These are phyloP conservation scores for Saturnispora zaruensis DNA, from an alignment of 805 yeast genomes.

Conservation along the genomic window DNA sequence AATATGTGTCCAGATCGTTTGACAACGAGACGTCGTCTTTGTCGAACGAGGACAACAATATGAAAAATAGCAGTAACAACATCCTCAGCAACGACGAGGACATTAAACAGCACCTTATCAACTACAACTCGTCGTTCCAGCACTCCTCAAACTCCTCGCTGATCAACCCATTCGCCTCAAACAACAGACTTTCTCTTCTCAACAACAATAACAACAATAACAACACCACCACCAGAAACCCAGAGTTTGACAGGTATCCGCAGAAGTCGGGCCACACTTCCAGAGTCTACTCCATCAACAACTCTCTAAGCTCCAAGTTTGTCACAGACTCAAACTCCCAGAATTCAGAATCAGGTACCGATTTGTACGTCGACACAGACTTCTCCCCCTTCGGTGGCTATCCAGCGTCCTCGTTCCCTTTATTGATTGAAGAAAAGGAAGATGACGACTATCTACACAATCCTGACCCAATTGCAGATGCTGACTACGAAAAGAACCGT, in stretches of 20 bases:
- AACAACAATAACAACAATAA: not conserved
- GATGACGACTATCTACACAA: conserved; percentile 92
- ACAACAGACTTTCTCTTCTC: conserved; percentile 14
- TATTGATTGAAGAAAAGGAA: conserved; percentile 87
- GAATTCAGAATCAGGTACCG: conserved; percentile 16
- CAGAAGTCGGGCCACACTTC: conserved; percentile 37
- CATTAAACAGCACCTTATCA: conserved; percentile 17
- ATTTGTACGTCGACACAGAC: conserved; percentile 49
- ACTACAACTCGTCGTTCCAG: conserved; percentile 20
- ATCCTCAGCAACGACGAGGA: conserved; percentile 14
- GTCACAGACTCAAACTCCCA: conserved; percentile 15
- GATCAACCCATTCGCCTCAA: conserved; percentile 26
- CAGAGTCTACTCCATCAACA: conserved; percentile 47
- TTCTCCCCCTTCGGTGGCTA: conserved; percentile 94
- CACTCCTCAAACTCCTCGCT: conserved; percentile 23
- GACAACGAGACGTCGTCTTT: conserved; percentile 9
- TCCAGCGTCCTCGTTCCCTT: conserved; percentile 88
- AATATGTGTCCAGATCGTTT: conserved; percentile 26
- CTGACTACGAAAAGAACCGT: conserved; percentile 67
- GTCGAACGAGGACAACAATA: not conserved
- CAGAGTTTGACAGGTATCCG: conserved; percentile 64
- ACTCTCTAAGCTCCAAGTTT: conserved; percentile 33
- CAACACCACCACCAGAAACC: conserved; percentile 22
- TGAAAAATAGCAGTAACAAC: conserved; percentile 13
- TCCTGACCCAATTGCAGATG: conserved; percentile 93